Percentiles rank a stretch among this genome's conserved stretches.
These are phyloP conservation scores for Scheffersomyces coipomensis DNA, from an alignment of 805 yeast species.

Conservation along the genomic window DNA sequence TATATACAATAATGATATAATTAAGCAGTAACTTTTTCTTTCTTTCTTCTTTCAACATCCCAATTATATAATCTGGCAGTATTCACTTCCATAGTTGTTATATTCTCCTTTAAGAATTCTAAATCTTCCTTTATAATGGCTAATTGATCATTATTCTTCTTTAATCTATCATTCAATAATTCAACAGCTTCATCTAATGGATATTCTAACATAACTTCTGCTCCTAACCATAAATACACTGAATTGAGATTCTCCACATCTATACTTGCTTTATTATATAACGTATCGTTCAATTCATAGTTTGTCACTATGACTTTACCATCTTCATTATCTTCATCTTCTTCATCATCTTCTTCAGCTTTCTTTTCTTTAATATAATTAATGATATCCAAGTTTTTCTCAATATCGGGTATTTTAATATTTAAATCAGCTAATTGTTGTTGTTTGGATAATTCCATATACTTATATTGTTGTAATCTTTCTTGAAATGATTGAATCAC, in stretches of 20 bases:
- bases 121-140: conserved; percentile 74
- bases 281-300: conserved; percentile 90
- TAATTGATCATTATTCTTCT: conserved; percentile 59
- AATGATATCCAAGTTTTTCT: conserved; percentile 78
- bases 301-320: conserved; percentile 54
- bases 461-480: conserved; percentile 84
- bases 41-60: conserved; percentile 78
- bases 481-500: conserved; percentile 79
- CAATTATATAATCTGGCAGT: conserved; percentile 89
- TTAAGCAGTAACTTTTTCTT: conserved; percentile 24
- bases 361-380: conserved; percentile 53
- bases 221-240: conserved; percentile 95
- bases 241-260: conserved; percentile 51
- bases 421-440: conserved; percentile 52
- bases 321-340: conserved; percentile 14
- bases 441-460: conserved; percentile 66
- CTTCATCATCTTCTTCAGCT: conserved; percentile 27
- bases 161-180: conserved; percentile 60
- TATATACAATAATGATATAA: background rate
- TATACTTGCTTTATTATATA: conserved; percentile 79
- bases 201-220: conserved; percentile 95
- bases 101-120: conserved; percentile 80
- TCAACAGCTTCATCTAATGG: conserved; percentile 84
- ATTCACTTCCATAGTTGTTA: conserved; percentile 97
- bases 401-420: conserved; percentile 86